phyloP scores from a whole-genome alignment of 192 early-diverging fungal genomes.

The Linnemannia elongata region DNA sequence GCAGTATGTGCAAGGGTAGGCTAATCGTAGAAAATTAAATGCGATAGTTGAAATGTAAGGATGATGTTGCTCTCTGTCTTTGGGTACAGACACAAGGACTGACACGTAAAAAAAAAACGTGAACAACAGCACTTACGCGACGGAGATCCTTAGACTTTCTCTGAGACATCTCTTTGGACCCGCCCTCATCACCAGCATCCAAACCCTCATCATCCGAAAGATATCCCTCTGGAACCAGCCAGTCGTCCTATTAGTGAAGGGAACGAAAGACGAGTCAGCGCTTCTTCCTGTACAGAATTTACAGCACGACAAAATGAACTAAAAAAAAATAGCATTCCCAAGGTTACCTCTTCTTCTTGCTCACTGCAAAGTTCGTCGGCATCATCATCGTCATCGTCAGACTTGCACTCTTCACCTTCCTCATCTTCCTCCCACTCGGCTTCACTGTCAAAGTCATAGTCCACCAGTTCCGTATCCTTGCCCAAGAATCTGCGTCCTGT shows the following conservation, averaged over 20 bases:
- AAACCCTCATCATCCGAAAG: constrained; percentile 83
- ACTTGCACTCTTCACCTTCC: constrained; percentile 87
- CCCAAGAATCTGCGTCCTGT: constrained; percentile 72
- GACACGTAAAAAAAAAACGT: background rate
- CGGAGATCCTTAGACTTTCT: constrained; percentile 40
- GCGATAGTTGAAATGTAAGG: background rate
- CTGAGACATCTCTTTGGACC: constrained; percentile 17
- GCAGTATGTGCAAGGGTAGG: constrained; percentile 19
- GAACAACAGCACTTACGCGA: constrained; percentile 18
- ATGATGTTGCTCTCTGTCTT: too few relatives aligned
- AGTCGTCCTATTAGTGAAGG: constrained; percentile 67
- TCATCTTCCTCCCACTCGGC: constrained; percentile 93
- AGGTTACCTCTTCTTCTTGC: constrained; percentile 66
- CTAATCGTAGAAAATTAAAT: background rate
- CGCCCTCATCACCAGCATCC: constrained; percentile 51
- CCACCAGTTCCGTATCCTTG: constrained; percentile 70
- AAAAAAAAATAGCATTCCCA: background rate
- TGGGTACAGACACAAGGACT: background rate
- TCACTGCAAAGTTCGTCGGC: constrained; percentile 68
- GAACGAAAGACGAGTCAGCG: background rate
- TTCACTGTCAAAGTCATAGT: constrained; percentile 92
- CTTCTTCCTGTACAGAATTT: background rate
- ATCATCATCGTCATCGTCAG: constrained; percentile 85
- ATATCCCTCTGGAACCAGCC: constrained; percentile 91
- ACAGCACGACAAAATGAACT: background rate